Evolutionary conservation across 129 eudicot species (phyloP).

Genomic region (Tanacetum coccineum): DNA sequence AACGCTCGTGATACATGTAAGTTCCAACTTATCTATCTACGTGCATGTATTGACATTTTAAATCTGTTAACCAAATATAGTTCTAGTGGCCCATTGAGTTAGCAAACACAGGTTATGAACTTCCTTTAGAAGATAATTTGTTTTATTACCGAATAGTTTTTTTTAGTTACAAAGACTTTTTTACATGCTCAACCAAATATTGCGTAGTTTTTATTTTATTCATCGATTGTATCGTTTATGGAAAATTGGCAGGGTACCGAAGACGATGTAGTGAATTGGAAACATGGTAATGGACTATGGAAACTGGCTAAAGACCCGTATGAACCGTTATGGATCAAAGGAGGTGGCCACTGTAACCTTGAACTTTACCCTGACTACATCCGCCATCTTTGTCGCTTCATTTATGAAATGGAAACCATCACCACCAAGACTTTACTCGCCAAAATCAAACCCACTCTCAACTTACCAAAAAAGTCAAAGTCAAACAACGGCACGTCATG

Average conservation of each 20-base stretch:
- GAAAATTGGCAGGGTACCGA: slow-evolving; percentile 79
- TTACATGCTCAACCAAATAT: too few species aligned
- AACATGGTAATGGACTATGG: slow-evolving; percentile 93
- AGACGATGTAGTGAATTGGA: slow-evolving; percentile 89
- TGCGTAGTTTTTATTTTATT: too few species aligned
- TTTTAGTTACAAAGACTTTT: too few species aligned
- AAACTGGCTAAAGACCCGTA: slow-evolving; percentile 83
- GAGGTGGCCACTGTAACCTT: slow-evolving; percentile 97
- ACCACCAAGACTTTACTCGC: slow-evolving; percentile 61
- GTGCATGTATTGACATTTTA: background rate
- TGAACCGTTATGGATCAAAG: slow-evolving; percentile 98
- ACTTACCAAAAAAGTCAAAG: slow-evolving; percentile 32
- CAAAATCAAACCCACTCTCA: slow-evolving; percentile 55
- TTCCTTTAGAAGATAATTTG: too few species aligned
- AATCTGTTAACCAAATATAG: background rate
- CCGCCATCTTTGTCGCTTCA: slow-evolving; percentile 71
- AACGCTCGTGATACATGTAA: slow-evolving; percentile 93
- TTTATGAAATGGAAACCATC: slow-evolving; percentile 88
- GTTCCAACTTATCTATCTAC: slow-evolving; percentile 17
- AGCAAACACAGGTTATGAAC: too few species aligned
- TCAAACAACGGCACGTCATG: slow-evolving; percentile 19
- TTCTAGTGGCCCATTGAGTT: background rate
- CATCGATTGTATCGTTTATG: background rate
- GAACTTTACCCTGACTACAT: slow-evolving; percentile 96
- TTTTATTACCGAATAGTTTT: too few species aligned